Evolutionary conservation across 768 basidiomycete genomes (phyloP), one percentile per base, ranked within the genome.

Genomic region (Cubamyces lactineus): DNA sequence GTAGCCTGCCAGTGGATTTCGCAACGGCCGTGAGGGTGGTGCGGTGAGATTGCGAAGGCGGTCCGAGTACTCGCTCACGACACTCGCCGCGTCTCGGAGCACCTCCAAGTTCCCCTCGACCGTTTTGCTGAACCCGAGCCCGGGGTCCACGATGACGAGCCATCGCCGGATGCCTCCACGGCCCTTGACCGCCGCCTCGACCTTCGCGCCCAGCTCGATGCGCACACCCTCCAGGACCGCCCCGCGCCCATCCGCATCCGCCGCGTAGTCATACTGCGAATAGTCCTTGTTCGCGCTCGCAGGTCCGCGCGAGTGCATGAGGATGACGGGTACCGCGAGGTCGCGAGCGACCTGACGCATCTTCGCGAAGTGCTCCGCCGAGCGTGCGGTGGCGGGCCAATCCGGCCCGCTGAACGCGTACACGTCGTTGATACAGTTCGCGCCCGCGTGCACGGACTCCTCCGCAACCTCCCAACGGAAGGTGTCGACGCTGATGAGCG

Each of bases 291-390:
- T 83, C 64, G 78, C 67, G 16, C 87, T 86, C 0, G 92, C 91
- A 58, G 92, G 90, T 0, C 93, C 95, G 3, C 95, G 80, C 0
- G 93, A 94, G 73, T 99, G 96, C 96, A 98, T 98, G 60, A 98
- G 74, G 11, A 98, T 78, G 51, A 95, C 88, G 0, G 95, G 96
- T 0, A 90, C 89, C 5, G 82, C 83, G 46, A 86, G 76, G 30
- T 82, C 77, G 39, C 86, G 80, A 28, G 88, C 87, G 24, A 87
- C 72, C n/a, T 70, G 61, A 55, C 88, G 85, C 91, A 96, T 91
- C 55, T 79, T 74, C 11, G 66, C 64, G 66, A 86, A 80, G 57
- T 80, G 80, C 38, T 75, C 75, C 1, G 76, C 70, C 0, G 76
- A 73, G 1, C 70, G 59, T 42, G 48, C 61, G 11, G 71, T 72